phyloP scores from a whole-genome alignment of 129 eudicot genomes.

The Calendula officinalis region DNA sequence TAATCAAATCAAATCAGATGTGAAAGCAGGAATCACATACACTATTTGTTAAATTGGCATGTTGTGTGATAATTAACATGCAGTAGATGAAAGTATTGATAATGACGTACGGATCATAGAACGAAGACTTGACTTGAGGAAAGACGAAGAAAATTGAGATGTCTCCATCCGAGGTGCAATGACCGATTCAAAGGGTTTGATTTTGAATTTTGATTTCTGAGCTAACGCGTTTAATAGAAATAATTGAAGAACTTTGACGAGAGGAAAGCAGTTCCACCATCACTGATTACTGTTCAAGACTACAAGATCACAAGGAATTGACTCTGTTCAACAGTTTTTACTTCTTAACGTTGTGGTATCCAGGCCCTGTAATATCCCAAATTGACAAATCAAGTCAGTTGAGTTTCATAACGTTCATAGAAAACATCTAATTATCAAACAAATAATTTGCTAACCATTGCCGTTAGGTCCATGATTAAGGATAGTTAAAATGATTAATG shows the following conservation, averaged over 20 bases:
- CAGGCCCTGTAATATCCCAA: no score
- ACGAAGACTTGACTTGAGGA: constrained; percentile 11
- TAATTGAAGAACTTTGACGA: constrained; percentile 12
- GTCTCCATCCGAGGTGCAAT: constrained; percentile 3
- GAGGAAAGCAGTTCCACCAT: background rate
- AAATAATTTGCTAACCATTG: no score
- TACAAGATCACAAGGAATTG: background rate
- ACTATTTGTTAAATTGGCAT: background rate
- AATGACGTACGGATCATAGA: background rate
- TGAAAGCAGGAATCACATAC: no score
- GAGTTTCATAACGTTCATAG: no score
- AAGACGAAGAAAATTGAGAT: background rate
- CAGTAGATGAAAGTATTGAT: background rate
- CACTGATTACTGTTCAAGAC: background rate
- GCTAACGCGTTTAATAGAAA: constrained; percentile 14
- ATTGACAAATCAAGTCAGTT: no score
- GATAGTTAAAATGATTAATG: no score
- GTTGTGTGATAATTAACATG: background rate
- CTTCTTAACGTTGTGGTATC: no score
- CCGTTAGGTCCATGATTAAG: no score
- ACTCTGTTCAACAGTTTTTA: background rate
- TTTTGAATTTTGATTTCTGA: background rate
- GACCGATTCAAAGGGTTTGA: constrained; percentile 16
- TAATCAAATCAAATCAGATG: no score
- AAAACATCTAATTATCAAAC: no score